Percentiles rank a stretch among this genome's conserved stretches.
phyloP scores from a whole-genome alignment of 148 eudicot genomes.

The Rheum nobile region DNA sequence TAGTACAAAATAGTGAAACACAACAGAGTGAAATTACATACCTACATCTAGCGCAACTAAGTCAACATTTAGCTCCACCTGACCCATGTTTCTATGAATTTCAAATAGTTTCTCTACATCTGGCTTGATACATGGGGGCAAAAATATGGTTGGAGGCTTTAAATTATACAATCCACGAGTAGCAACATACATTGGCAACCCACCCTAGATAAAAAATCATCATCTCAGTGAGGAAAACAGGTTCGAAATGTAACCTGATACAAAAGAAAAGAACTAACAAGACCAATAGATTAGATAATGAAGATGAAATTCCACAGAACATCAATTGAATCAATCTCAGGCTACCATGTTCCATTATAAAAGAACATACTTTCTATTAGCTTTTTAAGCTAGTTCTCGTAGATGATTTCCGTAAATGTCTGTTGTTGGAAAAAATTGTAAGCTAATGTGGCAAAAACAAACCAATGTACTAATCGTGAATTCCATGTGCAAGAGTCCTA shows the following conservation, averaged over 20 bases:
- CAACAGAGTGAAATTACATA: conserved; percentile 12
- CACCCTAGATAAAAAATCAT: conserved; percentile 54
- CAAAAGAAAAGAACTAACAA: neutral
- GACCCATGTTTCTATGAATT: conserved; percentile 75
- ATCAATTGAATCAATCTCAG: neutral
- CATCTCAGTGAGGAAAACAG: neutral
- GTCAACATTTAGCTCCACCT: conserved; percentile 75
- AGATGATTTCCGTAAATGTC: neutral
- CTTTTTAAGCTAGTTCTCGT: neutral
- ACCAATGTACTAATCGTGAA: neutral
- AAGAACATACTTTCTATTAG: neutral
- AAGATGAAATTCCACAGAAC: neutral
- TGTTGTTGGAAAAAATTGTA: too few relatives aligned
- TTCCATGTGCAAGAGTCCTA: neutral
- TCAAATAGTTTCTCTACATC: conserved; percentile 82
- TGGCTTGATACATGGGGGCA: conserved; percentile 82
- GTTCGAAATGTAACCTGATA: neutral
- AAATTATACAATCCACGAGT: conserved; percentile 83
- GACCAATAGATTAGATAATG: neutral
- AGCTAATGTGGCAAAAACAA: neutral
- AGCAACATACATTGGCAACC: conserved; percentile 93
- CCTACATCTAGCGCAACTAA: conserved; percentile 90
- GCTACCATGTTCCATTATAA: neutral
- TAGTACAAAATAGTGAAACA: neutral
- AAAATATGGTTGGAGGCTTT: conserved; percentile 81